Percentiles rank a stretch among this genome's conserved stretches.
phyloP scores from a whole-genome alignment of 2,329 filamentous ascomycete genomes.

The Beauveria sp. region DNA sequence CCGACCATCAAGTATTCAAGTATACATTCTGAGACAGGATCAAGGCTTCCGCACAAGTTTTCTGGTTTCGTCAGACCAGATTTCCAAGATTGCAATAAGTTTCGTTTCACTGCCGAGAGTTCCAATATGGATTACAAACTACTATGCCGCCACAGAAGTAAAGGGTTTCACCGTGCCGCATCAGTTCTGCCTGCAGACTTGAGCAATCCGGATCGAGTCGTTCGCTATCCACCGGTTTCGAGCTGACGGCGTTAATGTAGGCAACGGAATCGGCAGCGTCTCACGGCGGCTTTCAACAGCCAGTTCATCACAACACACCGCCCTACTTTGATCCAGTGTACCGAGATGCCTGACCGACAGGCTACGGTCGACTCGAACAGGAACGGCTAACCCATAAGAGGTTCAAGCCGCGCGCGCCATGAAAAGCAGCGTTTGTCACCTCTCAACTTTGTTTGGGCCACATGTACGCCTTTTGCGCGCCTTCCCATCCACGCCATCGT shows the following conservation, averaged over 20 bases:
- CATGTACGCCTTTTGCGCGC: neutral
- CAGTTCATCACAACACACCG: neutral
- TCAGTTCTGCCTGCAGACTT: neutral
- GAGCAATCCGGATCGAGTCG: conserved; percentile 1
- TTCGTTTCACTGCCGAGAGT: no score
- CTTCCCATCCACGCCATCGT: neutral
- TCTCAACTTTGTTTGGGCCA: neutral
- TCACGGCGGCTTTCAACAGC: neutral
- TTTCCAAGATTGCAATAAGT: no score
- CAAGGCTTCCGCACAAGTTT: neutral
- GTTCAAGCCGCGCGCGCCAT: neutral
- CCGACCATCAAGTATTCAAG: no score
- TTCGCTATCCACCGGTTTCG: neutral
- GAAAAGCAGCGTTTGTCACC: neutral
- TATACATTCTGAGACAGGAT: no score
- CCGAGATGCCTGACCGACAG: no score
- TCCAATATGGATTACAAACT: no score
- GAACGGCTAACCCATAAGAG: neutral
- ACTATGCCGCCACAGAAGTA: no score
- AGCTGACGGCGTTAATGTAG: neutral
- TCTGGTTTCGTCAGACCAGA: no score
- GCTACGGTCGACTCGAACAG: neutral
- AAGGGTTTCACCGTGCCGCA: no score
- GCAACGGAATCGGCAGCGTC: neutral
- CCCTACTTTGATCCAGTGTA: neutral